phyloP scores from a whole-genome alignment of 306 rosid species.

The Sesbania bispinosa region DNA sequence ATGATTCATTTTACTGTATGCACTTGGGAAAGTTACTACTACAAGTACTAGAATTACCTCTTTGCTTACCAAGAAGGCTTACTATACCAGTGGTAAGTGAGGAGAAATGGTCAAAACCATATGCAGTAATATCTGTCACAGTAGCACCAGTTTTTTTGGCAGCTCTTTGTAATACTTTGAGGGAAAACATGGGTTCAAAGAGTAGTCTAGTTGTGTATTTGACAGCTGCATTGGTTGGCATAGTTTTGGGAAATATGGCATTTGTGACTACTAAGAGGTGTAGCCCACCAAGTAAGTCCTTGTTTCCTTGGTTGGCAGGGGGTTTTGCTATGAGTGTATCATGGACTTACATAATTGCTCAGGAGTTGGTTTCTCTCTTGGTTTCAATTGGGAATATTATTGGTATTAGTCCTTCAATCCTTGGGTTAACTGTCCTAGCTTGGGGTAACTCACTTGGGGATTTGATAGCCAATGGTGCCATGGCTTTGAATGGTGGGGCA shows the following conservation, averaged over 20 bases:
- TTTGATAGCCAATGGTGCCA: conserved; percentile 61
- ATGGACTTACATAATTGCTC: conserved; percentile 76
- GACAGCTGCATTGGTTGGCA: conserved; percentile 42
- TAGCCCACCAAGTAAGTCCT: conserved; percentile 58
- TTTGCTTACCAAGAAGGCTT: conserved; percentile 66
- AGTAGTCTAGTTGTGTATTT: conserved; percentile 29
- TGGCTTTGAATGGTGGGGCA: conserved; percentile 72
- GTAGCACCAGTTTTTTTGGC: conserved; percentile 65
- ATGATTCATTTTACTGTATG: neutral
- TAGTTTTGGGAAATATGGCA: conserved; percentile 51
- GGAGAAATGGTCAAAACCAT: conserved; percentile 73
- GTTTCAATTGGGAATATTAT: conserved; percentile 44
- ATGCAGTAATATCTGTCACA: conserved; percentile 61
- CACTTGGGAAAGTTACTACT: conserved; percentile 10
- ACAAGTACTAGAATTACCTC: conserved; percentile 54
- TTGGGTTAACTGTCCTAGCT: conserved; percentile 45
- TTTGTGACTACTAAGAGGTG: conserved; percentile 40
- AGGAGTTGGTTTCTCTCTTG: conserved; percentile 63
- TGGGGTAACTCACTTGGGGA: conserved; percentile 67
- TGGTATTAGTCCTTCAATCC: conserved; percentile 41
- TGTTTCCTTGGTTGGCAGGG: conserved; percentile 66
- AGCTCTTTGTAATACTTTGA: conserved; percentile 37
- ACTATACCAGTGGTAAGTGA: conserved; percentile 72
- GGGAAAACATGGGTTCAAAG: conserved; percentile 25
- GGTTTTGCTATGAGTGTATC: conserved; percentile 75